phyloP scores from a whole-genome alignment of 1,284 basidiomycete genomes.

The Cerrena zonata region DNA sequence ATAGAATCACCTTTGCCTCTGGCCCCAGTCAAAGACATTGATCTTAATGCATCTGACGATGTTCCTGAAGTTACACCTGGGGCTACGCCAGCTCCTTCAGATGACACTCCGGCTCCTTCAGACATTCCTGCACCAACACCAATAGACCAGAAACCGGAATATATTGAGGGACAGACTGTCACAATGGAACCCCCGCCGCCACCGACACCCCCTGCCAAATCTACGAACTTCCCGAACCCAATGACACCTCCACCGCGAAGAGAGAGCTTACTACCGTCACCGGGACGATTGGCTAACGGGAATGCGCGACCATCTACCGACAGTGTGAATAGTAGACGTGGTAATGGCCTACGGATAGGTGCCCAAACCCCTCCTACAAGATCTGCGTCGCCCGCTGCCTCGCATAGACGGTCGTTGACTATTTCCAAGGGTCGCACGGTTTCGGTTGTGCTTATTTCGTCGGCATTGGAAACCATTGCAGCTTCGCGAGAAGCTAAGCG shows the following conservation, averaged over 20 bases:
- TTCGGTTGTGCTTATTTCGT: constrained; percentile 75
- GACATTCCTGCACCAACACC: not conserved
- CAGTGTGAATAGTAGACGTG: constrained; percentile 14
- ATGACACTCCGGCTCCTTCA: not conserved
- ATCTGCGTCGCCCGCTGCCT: constrained; percentile 19
- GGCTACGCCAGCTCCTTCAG: not conserved
- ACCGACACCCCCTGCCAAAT: constrained; percentile 25
- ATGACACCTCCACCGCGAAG: not conserved
- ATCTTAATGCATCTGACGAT: not conserved
- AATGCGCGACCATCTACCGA: constrained; percentile 11
- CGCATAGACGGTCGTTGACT: constrained; percentile 60
- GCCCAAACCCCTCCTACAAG: constrained; percentile 15
- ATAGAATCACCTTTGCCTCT: constrained; percentile 18
- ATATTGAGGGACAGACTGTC: not conserved
- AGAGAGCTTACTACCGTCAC: constrained; percentile 5
- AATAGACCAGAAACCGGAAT: not conserved
- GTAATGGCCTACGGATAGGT: constrained; percentile 16
- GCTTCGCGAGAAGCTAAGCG: constrained; percentile 87
- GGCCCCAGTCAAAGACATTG: constrained; percentile 12
- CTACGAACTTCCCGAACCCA: constrained; percentile 12
- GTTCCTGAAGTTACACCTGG: constrained; percentile 1
- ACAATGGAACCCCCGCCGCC: constrained; percentile 13
- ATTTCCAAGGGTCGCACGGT: constrained; percentile 67
- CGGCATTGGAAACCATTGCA: constrained; percentile 83
- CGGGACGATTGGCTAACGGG: not conserved